Percentiles rank a stretch among this genome's conserved stretches.
phyloP scores from a whole-genome alignment of 1,284 basidiomycete genomes.

The Tilletia horrida region DNA sequence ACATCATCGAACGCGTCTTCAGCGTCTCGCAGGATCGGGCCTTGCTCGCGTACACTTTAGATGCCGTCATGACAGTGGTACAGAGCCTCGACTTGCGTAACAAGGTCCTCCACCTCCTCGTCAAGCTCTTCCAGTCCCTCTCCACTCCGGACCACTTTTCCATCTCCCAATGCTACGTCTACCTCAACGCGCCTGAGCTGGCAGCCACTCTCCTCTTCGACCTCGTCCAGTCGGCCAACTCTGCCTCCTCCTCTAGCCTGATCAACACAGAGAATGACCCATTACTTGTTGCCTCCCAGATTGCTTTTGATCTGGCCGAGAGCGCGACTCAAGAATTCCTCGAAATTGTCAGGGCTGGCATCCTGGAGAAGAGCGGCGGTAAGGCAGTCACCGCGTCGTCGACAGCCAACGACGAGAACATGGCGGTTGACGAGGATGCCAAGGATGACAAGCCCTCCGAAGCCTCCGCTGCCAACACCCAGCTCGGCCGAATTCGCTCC shows the following conservation, averaged over 20 bases:
- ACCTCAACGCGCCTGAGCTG: conserved; percentile 47
- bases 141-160: conserved; percentile 51
- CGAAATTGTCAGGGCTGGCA: conserved; percentile 43
- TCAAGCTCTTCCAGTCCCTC: conserved; percentile 51
- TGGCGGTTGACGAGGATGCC: conserved; percentile 26
- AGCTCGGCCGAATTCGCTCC: conserved; percentile 39
- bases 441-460: conserved; percentile 20
- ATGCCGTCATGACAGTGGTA: conserved; percentile 50
- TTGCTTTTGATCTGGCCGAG: conserved; percentile 54
- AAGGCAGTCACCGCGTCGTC: conserved; percentile 23
- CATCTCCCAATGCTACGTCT: conserved; percentile 55
- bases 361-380: conserved; percentile 27
- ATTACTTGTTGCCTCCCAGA: conserved; percentile 51
- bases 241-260: conserved; percentile 33
- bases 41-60: conserved; percentile 51
- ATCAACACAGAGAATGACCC: conserved; percentile 47
- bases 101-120: conserved; percentile 51
- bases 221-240: conserved; percentile 44
- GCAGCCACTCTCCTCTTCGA: conserved; percentile 45
- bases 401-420: conserved; percentile 28
- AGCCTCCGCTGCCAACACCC: conserved; percentile 31
- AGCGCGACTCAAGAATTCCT: conserved; percentile 55
- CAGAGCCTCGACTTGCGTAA: conserved; percentile 41
- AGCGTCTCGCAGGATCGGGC: conserved; percentile 42
- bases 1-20: conserved; percentile 51